Evolutionary conservation across 495 filamentous ascomycete species (phyloP).

Genomic region (Bathelium albidoporum): DNA sequence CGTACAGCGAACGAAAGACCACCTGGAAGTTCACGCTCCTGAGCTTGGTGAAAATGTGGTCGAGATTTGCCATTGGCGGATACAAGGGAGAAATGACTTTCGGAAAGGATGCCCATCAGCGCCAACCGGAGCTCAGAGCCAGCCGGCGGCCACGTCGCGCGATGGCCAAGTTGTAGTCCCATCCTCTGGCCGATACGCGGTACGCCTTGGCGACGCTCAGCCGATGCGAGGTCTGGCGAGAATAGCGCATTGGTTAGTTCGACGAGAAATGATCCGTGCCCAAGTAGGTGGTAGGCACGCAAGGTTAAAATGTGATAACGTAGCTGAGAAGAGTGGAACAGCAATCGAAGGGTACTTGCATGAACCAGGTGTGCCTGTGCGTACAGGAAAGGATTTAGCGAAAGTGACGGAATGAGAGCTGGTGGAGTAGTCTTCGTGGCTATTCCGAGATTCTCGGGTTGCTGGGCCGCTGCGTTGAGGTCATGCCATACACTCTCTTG

Average conservation of each 20-base stretch:
- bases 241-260: constrained; percentile 77
- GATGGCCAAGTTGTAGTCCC: constrained; percentile 63
- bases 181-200: constrained; percentile 60
- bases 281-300: constrained; percentile 69
- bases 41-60: constrained; percentile 18
- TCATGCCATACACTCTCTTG: neutral
- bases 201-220: constrained; percentile 59
- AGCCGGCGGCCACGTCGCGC: constrained; percentile 82
- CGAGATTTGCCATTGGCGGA: constrained; percentile 2
- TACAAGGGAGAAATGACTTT: constrained; percentile 46
- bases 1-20: constrained; percentile 79
- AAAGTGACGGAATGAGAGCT: constrained; percentile 53
- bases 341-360: constrained; percentile 60
- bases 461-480: neutral
- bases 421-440: constrained; percentile 6
- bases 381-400: constrained; percentile 61
- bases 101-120: constrained; percentile 74
- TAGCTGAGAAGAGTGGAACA: constrained; percentile 66
- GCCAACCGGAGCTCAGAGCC: constrained; percentile 83
- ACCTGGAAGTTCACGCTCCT: constrained; percentile 54
- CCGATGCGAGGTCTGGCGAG: constrained; percentile 68
- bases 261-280: constrained; percentile 71
- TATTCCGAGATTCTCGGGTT: constrained; percentile 19
- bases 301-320: constrained; percentile 69
- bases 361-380: constrained; percentile 70